Percentiles rank a stretch among this genome's conserved stretches.
These are phyloP conservation scores for Cutaneotrichosporon arboriforme DNA, from an alignment of 1,284 basidiomycete genomes.

Conservation along the genomic window DNA sequence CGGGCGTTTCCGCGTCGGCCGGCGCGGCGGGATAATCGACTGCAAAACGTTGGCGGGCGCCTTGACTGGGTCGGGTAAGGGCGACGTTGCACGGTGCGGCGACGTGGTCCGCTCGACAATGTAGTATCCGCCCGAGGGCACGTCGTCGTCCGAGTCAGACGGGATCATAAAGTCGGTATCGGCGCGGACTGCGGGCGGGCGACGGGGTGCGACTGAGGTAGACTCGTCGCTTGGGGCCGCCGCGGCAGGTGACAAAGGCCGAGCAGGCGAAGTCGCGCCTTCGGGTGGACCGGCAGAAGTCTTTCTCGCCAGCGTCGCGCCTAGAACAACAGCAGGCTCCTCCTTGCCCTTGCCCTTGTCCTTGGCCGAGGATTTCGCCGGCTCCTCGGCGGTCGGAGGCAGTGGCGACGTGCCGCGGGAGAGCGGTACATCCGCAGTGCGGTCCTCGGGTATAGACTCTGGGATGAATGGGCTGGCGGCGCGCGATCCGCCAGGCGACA, in stretches of 20 bases:
- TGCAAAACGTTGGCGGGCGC: slow-evolving; percentile 4
- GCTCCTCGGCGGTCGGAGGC: too few relatives aligned
- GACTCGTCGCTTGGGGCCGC: too few relatives aligned
- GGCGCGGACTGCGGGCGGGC: slow-evolving; percentile 26
- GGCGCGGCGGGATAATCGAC: slow-evolving; percentile 4
- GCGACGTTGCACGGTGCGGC: background rate
- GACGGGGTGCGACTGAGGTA: slow-evolving; percentile 13
- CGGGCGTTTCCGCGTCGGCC: slow-evolving; percentile 4
- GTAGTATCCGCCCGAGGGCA: slow-evolving; percentile 43
- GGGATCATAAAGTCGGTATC: slow-evolving; percentile 44
- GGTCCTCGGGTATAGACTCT: background rate
- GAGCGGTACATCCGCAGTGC: too few relatives aligned
- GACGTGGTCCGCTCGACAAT: slow-evolving; percentile 28
- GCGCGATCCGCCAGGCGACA: background rate
- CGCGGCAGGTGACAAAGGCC: too few relatives aligned
- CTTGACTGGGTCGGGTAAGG: background rate
- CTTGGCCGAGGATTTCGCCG: too few relatives aligned
- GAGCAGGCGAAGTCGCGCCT: too few relatives aligned
- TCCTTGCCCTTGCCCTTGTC: background rate
- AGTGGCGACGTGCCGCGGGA: too few relatives aligned
- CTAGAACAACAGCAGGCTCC: background rate
- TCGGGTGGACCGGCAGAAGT: too few relatives aligned
- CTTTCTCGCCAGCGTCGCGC: too few relatives aligned
- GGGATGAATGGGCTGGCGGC: background rate
- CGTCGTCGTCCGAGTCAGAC: slow-evolving; percentile 48